Base-by-base conservation (phyloP, 129 eudicot genomes). In the Pseudognaphalium luteoalbum region DNA sequence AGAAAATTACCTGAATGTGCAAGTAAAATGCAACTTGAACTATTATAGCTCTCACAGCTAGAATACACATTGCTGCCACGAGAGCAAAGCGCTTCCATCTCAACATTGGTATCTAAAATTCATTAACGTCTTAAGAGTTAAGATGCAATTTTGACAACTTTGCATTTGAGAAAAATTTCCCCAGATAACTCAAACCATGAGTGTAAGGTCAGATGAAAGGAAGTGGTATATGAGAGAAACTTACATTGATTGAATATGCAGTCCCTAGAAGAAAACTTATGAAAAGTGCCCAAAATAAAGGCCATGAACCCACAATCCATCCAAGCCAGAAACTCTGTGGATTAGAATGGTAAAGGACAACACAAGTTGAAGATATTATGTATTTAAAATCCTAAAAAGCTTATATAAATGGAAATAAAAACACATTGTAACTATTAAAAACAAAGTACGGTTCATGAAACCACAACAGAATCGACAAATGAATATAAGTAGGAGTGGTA, bases 61-160 rank as follows among this genome's bases (percentile, higher is more conserved):
- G 86, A 81, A 94, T 91, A 84, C 99, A 94, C 94, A 94, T 84
- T 21, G 99, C 99, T 37, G 97, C 99, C 73, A 94, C 84, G 2
- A 91, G 82, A 67, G 96, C 97, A 89, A 86, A 89, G 74, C 96
- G 76, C 88, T 94, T 94, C 99, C 99, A 94, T 86, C 99, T 84
- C 81, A 94, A 77, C 86, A 91, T 63, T 11, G 99, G 99, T 54
- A 91, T 54, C 99, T 91, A 86, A 57, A 72, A 77, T 58, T 63
- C 70, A 63, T 69, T 29, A 6, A 10, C n/a, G n/a, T 44, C 20
- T 60, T 75, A 74, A 29, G 33, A 78, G 16, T 60, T 75, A 74
- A 29, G 33, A 78, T 32, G 34, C 50, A 68, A 56, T 56, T 15
- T 14, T n/a, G 21, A 52, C 21, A 52, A 21, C 6, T 51, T 47